Evolutionary conservation across 164 flowering plant species (phyloP).

Genomic region (Malania oleifera): DNA sequence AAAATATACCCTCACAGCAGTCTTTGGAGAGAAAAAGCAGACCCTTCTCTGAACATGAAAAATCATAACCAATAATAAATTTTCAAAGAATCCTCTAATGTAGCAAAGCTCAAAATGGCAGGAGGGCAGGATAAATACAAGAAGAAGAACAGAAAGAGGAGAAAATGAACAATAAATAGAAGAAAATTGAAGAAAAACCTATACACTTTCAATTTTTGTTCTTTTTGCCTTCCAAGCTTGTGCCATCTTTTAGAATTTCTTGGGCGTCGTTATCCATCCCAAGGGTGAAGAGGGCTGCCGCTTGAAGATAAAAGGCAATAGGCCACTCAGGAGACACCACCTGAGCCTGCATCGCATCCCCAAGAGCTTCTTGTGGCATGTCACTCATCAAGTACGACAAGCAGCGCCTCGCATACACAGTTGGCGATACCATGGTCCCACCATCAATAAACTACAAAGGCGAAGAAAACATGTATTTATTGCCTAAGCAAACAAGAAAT

Average conservation of each 20-base stretch:
- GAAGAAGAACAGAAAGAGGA: conserved; percentile 1
- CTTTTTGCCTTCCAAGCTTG: conserved; percentile 62
- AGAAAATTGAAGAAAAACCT: conserved; percentile 19
- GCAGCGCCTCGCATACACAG: conserved; percentile 77
- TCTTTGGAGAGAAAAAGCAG: no score
- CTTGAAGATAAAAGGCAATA: conserved; percentile 79
- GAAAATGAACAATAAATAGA: neutral
- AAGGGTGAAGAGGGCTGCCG: conserved; percentile 72
- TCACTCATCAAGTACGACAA: conserved; percentile 73
- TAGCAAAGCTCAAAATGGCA: neutral
- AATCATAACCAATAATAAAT: neutral
- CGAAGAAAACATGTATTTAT: neutral
- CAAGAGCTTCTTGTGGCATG: conserved; percentile 76
- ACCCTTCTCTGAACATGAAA: no score
- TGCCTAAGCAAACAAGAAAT: conserved; percentile 3
- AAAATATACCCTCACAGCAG: no score
- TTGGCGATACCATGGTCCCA: conserved; percentile 89
- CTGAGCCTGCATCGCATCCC: conserved; percentile 90
- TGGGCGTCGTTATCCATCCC: conserved; percentile 87
- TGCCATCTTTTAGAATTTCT: conserved; percentile 70
- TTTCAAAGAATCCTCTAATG: conserved; percentile 8
- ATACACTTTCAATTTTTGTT: conserved; percentile 52
- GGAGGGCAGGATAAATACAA: conserved; percentile 11
- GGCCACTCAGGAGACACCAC: conserved; percentile 83
- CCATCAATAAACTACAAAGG: conserved; percentile 69